Evolutionary conservation across 768 basidiomycete genomes (phyloP).

Genomic region (Daedaleopsis sinensis): DNA sequence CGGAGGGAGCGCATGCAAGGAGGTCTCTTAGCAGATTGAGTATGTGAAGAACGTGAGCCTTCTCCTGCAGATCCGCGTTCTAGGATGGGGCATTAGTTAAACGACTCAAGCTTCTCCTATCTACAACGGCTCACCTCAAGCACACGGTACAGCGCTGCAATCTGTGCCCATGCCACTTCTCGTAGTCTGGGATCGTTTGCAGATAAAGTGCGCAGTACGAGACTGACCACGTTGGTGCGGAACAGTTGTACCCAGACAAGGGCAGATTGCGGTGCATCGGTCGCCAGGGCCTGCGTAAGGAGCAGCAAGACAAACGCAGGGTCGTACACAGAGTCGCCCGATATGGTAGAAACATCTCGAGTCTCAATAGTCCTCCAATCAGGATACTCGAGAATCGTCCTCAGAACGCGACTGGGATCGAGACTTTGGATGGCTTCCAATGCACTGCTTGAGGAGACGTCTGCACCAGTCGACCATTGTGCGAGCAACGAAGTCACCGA

Average conservation of each 20-base stretch:
- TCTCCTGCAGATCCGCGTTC: slow-evolving; percentile 75
- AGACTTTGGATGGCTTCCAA: slow-evolving; percentile 72
- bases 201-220: slow-evolving; percentile 75
- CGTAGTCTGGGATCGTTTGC: slow-evolving; percentile 64
- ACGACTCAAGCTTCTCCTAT: no score
- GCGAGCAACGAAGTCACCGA: slow-evolving; percentile 67
- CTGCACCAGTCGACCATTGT: slow-evolving; percentile 61
- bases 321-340: slow-evolving; percentile 64
- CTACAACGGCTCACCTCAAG: slow-evolving; percentile 55
- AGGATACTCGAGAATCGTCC: slow-evolving; percentile 75
- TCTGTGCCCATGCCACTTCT: slow-evolving; percentile 58
- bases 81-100: slow-evolving; percentile 16
- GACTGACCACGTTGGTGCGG: slow-evolving; percentile 73
- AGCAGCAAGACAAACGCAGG: slow-evolving; percentile 75
- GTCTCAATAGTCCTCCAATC: slow-evolving; percentile 54
- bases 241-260: slow-evolving; percentile 88
- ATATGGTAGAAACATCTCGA: slow-evolving; percentile 18
- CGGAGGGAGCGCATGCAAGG: slow-evolving; percentile 40
- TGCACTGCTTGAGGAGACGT: slow-evolving; percentile 45
- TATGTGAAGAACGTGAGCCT: slow-evolving; percentile 71
- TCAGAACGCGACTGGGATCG: slow-evolving; percentile 68
- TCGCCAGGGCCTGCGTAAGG: slow-evolving; percentile 65
- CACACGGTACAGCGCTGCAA: slow-evolving; percentile 60
- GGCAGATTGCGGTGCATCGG: slow-evolving; percentile 57
- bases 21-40: slow-evolving; percentile 68